Evolutionary conservation across 129 eudicot species (phyloP).

Genomic region (Centella asiatica): DNA sequence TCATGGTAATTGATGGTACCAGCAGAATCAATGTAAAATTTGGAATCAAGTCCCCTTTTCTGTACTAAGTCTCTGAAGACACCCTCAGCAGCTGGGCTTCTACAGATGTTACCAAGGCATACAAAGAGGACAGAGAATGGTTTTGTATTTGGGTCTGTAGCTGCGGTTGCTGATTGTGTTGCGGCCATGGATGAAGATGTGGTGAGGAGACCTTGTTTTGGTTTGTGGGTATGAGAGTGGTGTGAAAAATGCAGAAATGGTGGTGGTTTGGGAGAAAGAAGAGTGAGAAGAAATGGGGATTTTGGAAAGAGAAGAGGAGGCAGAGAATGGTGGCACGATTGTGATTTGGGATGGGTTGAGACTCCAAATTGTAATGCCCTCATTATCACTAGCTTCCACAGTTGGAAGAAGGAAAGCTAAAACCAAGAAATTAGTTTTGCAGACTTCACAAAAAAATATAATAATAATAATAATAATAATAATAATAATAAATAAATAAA

Average conservation of each 20-base stretch:
- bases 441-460: no score
- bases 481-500: no score
- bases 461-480: no score
- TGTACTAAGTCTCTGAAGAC: conserved; percentile 76
- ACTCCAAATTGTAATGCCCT: conserved; percentile 28
- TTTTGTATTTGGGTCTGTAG: conserved; percentile 26
- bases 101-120: conserved; percentile 89
- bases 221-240: conserved; percentile 14
- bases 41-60: conserved; percentile 53
- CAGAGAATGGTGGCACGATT: conserved; percentile 25
- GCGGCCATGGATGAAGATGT: conserved; percentile 49
- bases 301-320: conserved; percentile 11
- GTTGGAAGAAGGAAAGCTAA: no score
- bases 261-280: conserved; percentile 5
- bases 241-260: conserved; percentile 21
- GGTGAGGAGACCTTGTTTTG: conserved; percentile 10
- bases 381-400: no score
- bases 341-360: conserved; percentile 23
- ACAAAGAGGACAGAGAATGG: conserved; percentile 86
- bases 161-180: conserved; percentile 15
- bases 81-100: conserved; percentile 99
- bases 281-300: conserved; percentile 14
- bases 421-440: no score
- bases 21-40: conserved; percentile 81
- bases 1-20: conserved; percentile 97